Evolutionary conservation across 2,329 filamentous ascomycete genomes (phyloP).

Genomic region (Colletotrichum agaves): DNA sequence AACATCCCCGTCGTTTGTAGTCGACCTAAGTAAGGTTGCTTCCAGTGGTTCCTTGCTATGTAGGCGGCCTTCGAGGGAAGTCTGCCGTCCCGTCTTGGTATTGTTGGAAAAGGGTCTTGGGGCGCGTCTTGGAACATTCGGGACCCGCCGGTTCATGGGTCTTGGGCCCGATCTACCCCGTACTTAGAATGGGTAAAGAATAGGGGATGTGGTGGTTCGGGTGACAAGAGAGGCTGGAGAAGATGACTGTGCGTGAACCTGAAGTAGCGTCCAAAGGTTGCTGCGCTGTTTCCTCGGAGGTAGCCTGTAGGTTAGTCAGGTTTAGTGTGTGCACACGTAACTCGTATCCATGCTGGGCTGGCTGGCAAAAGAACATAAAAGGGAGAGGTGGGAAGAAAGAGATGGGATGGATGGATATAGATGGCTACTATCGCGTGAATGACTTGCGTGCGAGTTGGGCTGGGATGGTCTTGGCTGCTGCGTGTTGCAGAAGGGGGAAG

Average conservation of each 20-base stretch:
- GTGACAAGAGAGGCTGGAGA: constrained; percentile 21
- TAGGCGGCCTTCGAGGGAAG: neutral
- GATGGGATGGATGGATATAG: constrained; percentile 3
- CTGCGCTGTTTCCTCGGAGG: too few relatives aligned
- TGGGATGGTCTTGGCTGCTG: constrained; percentile 18
- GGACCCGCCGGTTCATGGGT: constrained; percentile 9
- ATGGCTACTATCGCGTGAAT: neutral
- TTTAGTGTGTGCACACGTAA: neutral
- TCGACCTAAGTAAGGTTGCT: neutral
- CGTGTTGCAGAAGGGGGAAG: constrained; percentile 7
- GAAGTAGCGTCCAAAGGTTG: neutral
- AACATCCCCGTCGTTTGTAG: neutral
- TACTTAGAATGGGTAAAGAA: constrained; percentile 1
- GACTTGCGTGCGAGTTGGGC: neutral
- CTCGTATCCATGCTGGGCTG: neutral
- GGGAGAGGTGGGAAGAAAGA: constrained; percentile 7
- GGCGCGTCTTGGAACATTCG: constrained; percentile 23
- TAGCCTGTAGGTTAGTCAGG: neutral
- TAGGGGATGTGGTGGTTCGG: neutral
- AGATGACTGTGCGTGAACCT: constrained; percentile 2
- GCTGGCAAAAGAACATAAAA: constrained; percentile 3
- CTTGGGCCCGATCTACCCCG: constrained; percentile 3
- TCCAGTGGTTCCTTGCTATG: neutral
- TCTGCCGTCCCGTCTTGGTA: constrained; percentile 2
- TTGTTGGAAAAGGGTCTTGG: constrained; percentile 16